Evolutionary conservation across 345 rosid genomes (phyloP).

Genomic region (Physaria fendleri): DNA sequence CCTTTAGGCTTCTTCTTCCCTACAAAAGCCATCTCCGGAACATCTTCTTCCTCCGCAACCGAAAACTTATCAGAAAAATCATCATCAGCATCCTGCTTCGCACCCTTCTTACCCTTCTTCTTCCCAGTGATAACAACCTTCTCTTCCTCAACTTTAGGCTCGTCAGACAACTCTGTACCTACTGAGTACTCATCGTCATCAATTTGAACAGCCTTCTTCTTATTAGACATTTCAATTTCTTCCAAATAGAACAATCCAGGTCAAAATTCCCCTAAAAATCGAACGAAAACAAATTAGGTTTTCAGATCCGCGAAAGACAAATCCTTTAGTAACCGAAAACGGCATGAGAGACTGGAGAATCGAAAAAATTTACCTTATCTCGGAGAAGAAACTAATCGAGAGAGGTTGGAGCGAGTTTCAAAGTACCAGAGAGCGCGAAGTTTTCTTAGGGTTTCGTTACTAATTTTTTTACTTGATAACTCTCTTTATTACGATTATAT

Average conservation of each 20-base stretch:
- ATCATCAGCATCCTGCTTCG: slow-evolving; percentile 39
- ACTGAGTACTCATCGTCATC: slow-evolving; percentile 81
- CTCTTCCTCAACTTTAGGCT: slow-evolving; percentile 40
- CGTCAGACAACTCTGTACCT: slow-evolving; percentile 52
- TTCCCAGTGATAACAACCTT: slow-evolving; percentile 37
- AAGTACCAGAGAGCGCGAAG: slow-evolving; percentile 2
- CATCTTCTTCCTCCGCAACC: no score
- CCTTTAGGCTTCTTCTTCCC: slow-evolving; percentile 54
- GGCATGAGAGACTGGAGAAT: slow-evolving; percentile 1
- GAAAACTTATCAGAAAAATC: slow-evolving; percentile 24
- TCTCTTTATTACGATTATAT: no score
- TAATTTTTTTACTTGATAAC: no score
- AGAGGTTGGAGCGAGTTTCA: neutral
- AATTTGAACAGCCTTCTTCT: slow-evolving; percentile 55
- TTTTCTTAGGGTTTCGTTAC: no score
- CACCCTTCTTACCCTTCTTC: slow-evolving; percentile 64
- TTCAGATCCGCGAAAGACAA: slow-evolving; percentile 2
- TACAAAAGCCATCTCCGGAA: slow-evolving; percentile 24
- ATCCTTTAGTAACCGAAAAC: neutral
- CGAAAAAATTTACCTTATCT: slow-evolving; percentile 2
- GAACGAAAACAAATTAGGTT: neutral
- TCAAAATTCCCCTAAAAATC: neutral
- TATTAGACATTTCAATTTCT: slow-evolving; percentile 31
- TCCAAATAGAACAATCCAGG: slow-evolving; percentile 3
- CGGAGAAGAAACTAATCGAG: neutral